Base-by-base conservation (phyloP, 2,329 filamentous ascomycete genomes). In the Tolypocladium nubicola region DNA sequence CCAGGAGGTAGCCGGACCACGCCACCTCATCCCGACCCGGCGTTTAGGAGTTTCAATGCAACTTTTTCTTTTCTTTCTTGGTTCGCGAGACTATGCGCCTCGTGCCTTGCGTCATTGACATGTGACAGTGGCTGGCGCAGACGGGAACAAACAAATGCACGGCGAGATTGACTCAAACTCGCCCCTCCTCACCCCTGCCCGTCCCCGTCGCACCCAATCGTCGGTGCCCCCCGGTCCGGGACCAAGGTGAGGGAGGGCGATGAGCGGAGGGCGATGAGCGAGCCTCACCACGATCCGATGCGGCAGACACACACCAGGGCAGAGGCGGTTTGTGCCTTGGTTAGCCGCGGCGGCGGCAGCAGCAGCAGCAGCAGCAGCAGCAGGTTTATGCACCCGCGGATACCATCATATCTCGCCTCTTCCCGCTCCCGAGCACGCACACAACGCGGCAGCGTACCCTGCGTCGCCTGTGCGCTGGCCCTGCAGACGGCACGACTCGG, bases 111-210 rank as follows among this genome's bases (percentile, higher is more conserved):
- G 39, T 37, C 53, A 30, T 61, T 66, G 66, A 64, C 67, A 69
- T 69, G 67, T 69, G 67, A 69, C 66, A 64, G 67, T 68, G 67
- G 66, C 67, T 67, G 62, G 45, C 26, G 45, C 43, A 23, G 23
- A 23, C 41, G 41, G 43, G 14, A 14, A 47, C 13, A 47, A 30
- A 47, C 14, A 47, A 30, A 47, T 16, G 26, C 45, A 10, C 23
- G 5, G 26, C 23, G 45, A 49, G 45, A 47, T 49, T 30, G 45
- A 35, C 16, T 35, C 30, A 23, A 49, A n/a, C 10, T 33, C 26
- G 45, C 45, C 45, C 26, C 45, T 50, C 26, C 16, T 13, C 23
- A 33, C 26, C 47, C 47, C 19, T 50, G 47, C 16, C 13, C 45
- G 26, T 45, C 43, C n/a, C 43, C 23, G 16, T 49, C 16, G 43